Evolutionary conservation across 768 basidiomycete species (phyloP).

Genomic region (Tremella mesenterica): DNA sequence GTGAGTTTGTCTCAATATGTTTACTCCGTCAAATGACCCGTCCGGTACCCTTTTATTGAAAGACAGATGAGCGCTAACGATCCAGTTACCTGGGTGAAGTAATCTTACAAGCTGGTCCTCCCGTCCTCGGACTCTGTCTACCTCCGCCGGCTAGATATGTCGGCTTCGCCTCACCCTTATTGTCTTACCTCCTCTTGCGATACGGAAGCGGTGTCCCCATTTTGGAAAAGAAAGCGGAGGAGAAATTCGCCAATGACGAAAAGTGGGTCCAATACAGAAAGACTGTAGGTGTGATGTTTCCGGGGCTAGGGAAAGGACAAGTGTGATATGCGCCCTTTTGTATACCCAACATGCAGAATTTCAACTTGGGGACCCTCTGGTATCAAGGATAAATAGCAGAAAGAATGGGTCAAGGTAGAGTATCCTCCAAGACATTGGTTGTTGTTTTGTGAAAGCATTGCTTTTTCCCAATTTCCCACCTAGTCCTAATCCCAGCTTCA

Average conservation of each 20-base stretch:
- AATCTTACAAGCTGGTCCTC: slow-evolving; percentile 61
- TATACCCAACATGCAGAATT: too few species aligned
- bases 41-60: too few species aligned
- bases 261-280: slow-evolving; percentile 31
- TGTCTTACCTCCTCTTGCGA: slow-evolving; percentile 54
- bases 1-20: slow-evolving; percentile 45
- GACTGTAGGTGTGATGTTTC: slow-evolving; percentile 27
- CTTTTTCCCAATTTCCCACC: too few species aligned
- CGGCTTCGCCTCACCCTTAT: slow-evolving; percentile 55
- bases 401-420: too few species aligned
- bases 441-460: too few species aligned
- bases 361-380: too few species aligned
- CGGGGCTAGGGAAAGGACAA: slow-evolving; percentile 32
- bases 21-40: too few species aligned
- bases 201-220: slow-evolving; percentile 64
- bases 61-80: not conserved
- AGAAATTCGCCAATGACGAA: slow-evolving; percentile 31
- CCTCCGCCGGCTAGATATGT: slow-evolving; percentile 41
- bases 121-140: slow-evolving; percentile 53
- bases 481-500: too few species aligned
- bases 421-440: too few species aligned
- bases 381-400: too few species aligned
- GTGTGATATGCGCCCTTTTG: too few species aligned
- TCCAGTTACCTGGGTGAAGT: slow-evolving; percentile 64
- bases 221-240: slow-evolving; percentile 50